Base-by-base conservation (phyloP, 148 eudicot genomes). In the Camellia granthamiana region DNA sequence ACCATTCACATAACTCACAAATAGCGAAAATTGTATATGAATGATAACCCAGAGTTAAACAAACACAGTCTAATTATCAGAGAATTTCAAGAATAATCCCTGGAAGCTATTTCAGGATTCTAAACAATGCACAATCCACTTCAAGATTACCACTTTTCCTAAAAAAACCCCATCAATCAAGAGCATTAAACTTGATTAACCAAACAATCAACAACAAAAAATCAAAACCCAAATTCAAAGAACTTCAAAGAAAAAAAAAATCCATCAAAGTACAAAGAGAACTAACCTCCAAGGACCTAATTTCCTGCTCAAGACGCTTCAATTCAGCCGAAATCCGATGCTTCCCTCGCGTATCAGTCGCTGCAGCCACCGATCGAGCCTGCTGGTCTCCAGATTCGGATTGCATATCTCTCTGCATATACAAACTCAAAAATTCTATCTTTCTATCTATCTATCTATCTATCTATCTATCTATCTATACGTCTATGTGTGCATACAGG, bases 271-370 rank as follows among this genome's bases (percentile, higher is more conserved):
- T 1, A 44, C 55, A 56, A 67, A 71, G 3, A 38, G 59, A 69
- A 69, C 87, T 23, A 43, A 91, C 97, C 87, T 94, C 91, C 14
- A 91, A 83, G 75, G 89, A 90, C 41, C 85, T 86, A 74, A 90
- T 74, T 83, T 92, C 97, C 78, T 94, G 98, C 81, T 94, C 95
- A 70, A 95, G 90, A 9, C 94, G 88, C 85, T 91, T 95, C 72
- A 95, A 72, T 65, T 93, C 97, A 30, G 98, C 98, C 23, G 87
- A 77, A 86, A 93, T 84, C 81, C 93, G 88, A 80, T 95, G 98
- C 82, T 90, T 93, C 61, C 98, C 97, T 81, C 92, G 84, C 9
- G 90, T 80, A 82, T 93, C 94, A 21, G 86, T 75, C 23, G 84
- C 80, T 46, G 14, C 83, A 23, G 59, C 79, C 56, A 23, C 83